Evolutionary conservation across 441 rosid species (phyloP).

Genomic region (Cnidoscolus chayamansa): DNA sequence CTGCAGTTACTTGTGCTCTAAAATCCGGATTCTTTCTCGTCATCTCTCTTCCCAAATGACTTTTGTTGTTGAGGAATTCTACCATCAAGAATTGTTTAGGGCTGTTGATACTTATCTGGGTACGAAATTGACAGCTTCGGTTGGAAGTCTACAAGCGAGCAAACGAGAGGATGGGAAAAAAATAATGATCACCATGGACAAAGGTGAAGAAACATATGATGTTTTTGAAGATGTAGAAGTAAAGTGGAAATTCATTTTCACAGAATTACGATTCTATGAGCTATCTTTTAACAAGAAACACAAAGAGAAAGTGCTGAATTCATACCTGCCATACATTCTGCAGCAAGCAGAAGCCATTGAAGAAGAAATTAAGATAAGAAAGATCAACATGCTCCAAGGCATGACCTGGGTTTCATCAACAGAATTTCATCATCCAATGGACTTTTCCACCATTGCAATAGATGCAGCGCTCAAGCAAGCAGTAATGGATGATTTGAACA

Average conservation of each 20-base stretch:
- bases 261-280: background rate
- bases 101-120: constrained; percentile 7
- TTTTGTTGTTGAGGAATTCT: constrained; percentile 12
- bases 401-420: background rate
- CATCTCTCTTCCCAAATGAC: background rate
- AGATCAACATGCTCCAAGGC: background rate
- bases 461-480: background rate
- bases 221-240: constrained; percentile 7
- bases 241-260: background rate
- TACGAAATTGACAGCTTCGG: background rate
- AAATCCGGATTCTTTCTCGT: background rate
- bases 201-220: background rate
- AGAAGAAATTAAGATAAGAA: background rate
- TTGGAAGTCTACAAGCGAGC: background rate
- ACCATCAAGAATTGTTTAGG: background rate
- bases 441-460: constrained; percentile 2
- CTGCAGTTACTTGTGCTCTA: too few species aligned
- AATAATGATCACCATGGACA: background rate
- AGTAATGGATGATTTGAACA: constrained; percentile 3
- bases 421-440: background rate
- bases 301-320: constrained; percentile 13
- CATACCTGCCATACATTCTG: background rate
- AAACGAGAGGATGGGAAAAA: background rate
- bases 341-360: background rate
- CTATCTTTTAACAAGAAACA: background rate